A percentile compares a stretch with the other conserved stretches of the same genome.
phyloP scores from a whole-genome alignment of 495 filamentous ascomycete species.

The Talaromyces trachyspermus region DNA sequence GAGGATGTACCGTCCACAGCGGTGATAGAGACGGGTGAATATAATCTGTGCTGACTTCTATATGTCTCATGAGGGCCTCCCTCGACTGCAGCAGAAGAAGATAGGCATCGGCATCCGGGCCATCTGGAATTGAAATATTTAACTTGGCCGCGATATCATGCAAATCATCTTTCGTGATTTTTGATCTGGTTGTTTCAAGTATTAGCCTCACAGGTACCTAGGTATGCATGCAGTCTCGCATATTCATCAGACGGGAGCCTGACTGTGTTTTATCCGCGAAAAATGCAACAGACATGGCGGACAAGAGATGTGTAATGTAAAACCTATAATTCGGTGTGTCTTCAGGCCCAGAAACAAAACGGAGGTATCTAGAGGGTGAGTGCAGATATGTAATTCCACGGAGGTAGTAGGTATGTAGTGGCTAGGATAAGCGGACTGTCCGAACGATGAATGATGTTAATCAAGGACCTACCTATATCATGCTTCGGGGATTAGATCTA shows the following conservation, averaged over 20 bases:
- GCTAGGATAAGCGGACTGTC: not conserved
- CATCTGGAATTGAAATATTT: conserved; percentile 12
- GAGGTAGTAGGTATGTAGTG: not conserved
- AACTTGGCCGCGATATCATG: conserved; percentile 11
- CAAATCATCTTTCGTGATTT: conserved; percentile 9
- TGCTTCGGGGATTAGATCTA: too few species aligned
- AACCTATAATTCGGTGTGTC: not conserved
- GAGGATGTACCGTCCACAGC: conserved; percentile 6
- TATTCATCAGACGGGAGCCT: not conserved
- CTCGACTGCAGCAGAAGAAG: conserved; percentile 21
- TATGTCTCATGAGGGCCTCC: conserved; percentile 16
- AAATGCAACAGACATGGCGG: conserved; percentile 15
- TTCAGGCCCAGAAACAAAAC: too few species aligned
- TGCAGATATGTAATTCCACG: too few species aligned
- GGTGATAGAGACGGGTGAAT: conserved; percentile 20
- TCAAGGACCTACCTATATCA: too few species aligned
- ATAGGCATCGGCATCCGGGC: conserved; percentile 17
- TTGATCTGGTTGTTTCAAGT: conserved; percentile 12
- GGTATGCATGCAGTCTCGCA: too few species aligned
- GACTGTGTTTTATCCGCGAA: conserved; percentile 14
- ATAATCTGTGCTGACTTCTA: conserved; percentile 19
- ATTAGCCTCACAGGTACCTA: too few species aligned
- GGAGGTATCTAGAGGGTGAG: too few species aligned
- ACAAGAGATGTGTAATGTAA: not conserved
- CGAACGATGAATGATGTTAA: too few species aligned